These are phyloP conservation scores for Coemansia sp. DNA, from an alignment of 192 early-diverging fungal species.

Conservation along the genomic window DNA sequence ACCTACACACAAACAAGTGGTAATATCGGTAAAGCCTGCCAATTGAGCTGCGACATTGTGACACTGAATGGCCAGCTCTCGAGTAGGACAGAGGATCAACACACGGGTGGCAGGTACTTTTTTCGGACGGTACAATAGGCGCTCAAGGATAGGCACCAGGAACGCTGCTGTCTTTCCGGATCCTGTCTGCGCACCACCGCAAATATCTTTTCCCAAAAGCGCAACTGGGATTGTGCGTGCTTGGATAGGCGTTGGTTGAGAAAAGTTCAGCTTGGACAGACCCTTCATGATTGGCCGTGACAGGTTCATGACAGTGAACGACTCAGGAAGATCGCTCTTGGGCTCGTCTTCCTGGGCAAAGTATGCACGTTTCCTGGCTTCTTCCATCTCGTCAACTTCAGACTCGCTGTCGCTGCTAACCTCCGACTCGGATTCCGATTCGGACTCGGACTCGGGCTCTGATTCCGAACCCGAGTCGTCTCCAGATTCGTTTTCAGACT, in stretches of 20 bases:
- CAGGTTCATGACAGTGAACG: slow-evolving; percentile 89
- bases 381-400: slow-evolving; percentile 56
- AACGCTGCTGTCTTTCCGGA: slow-evolving; percentile 99
- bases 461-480: slow-evolving; percentile 6
- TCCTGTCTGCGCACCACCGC: slow-evolving; percentile 96
- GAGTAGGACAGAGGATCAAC: slow-evolving; percentile 91
- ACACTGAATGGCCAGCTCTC: slow-evolving; percentile 97
- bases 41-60: slow-evolving; percentile 89
- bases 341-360: slow-evolving; percentile 42
- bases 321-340: slow-evolving; percentile 62
- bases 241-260: slow-evolving; percentile 95
- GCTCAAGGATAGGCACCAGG: slow-evolving; percentile 92
- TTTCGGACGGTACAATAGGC: slow-evolving; percentile 88
- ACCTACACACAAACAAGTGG: slow-evolving; percentile 85
- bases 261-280: slow-evolving; percentile 83
- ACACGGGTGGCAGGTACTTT: slow-evolving; percentile 79
- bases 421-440: slow-evolving; percentile 21
- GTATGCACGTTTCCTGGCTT: slow-evolving; percentile 56
- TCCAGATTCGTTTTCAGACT: slow-evolving; percentile 9
- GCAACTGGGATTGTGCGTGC: slow-evolving; percentile 88
- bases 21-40: slow-evolving; percentile 86
- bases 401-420: slow-evolving; percentile 45
- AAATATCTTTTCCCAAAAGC: slow-evolving; percentile 95
- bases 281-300: slow-evolving; percentile 96
- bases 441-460: slow-evolving; percentile 26